phyloP scores from a whole-genome alignment of 192 early-diverging fungal species.

The Coemansia sp. region DNA sequence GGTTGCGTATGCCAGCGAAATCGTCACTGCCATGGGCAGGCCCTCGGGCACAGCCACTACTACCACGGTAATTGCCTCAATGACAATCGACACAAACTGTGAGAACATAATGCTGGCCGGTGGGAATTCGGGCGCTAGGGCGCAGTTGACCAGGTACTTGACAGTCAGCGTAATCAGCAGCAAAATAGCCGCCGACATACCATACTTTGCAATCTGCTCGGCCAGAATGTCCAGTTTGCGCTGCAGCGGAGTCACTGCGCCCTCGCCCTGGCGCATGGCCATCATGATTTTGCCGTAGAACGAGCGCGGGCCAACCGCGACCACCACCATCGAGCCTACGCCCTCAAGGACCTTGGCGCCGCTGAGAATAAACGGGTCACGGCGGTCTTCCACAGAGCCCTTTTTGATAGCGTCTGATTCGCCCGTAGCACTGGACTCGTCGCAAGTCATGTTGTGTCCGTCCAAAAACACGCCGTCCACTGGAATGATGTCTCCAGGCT shows the following conservation, averaged over 20 bases:
- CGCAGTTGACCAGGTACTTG: conserved; percentile 62
- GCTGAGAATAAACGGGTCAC: conserved; percentile 81
- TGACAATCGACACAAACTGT: conserved; percentile 65
- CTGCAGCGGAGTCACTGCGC: conserved; percentile 86
- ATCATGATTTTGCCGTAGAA: conserved; percentile 90
- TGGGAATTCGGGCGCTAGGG: conserved; percentile 60
- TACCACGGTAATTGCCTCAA: conserved; percentile 78
- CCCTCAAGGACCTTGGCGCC: conserved; percentile 91
- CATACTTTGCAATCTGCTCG: conserved; percentile 93
- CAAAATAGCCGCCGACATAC: conserved; percentile 73
- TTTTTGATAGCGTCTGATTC: conserved; percentile 88
- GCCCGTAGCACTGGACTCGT: conserved; percentile 90
- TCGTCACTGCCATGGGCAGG: conserved; percentile 82
- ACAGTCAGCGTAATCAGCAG: conserved; percentile 75
- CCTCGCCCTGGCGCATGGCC: conserved; percentile 65
- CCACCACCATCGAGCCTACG: conserved; percentile 77
- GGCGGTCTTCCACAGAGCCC: conserved; percentile 45
- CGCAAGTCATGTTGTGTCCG: conserved; percentile 78
- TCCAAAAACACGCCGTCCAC: conserved; percentile 86
- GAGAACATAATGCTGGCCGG: conserved; percentile 56
- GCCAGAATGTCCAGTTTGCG: conserved; percentile 84
- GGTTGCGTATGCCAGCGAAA: conserved; percentile 79
- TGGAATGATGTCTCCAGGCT: conserved; percentile 90
- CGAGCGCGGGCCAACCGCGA: conserved; percentile 81
- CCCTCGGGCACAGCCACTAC: conserved; percentile 88